phyloP scores from a whole-genome alignment of 768 basidiomycete genomes.

The Lentinula sp. region DNA sequence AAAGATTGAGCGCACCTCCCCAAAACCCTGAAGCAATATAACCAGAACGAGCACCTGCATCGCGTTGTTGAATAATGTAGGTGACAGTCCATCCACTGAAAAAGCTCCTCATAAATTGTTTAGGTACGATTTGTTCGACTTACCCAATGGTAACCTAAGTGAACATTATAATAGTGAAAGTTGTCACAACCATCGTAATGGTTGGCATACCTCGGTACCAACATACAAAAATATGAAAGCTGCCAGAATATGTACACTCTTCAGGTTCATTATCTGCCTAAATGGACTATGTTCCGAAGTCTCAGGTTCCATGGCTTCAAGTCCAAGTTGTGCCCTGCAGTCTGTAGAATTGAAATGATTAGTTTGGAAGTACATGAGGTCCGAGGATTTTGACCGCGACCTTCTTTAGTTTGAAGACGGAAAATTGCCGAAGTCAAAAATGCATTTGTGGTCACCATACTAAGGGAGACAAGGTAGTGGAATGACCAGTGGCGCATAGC shows the following conservation, averaged over 20 bases:
- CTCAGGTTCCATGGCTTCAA: neutral
- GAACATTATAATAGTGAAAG: neutral
- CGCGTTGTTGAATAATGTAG: conserved; percentile 37
- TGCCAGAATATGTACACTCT: conserved; percentile 30
- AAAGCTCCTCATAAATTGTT: neutral
- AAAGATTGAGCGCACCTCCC: conserved; percentile 31
- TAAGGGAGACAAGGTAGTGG: conserved; percentile 69
- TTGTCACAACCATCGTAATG: neutral
- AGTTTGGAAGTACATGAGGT: neutral
- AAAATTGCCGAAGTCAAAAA: conserved; percentile 52
- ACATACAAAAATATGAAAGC: conserved; percentile 34
- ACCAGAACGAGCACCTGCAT: conserved; percentile 41
- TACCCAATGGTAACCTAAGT: conserved; percentile 6
- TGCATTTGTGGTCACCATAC: conserved; percentile 55
- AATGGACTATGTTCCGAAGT: conserved; percentile 9
- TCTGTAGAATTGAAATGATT: neutral
- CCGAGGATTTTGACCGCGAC: conserved; percentile 23
- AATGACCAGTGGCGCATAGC: conserved; percentile 64
- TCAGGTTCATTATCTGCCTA: conserved; percentile 26
- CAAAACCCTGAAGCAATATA: conserved; percentile 57
- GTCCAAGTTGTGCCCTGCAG: conserved; percentile 4
- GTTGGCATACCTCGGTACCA: conserved; percentile 29
- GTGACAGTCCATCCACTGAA: conserved; percentile 66
- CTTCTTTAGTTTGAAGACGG: conserved; percentile 64
- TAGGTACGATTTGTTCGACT: neutral